phyloP scores from a whole-genome alignment of 1,139 yeast species.

The Martiniozyma asiatica region DNA sequence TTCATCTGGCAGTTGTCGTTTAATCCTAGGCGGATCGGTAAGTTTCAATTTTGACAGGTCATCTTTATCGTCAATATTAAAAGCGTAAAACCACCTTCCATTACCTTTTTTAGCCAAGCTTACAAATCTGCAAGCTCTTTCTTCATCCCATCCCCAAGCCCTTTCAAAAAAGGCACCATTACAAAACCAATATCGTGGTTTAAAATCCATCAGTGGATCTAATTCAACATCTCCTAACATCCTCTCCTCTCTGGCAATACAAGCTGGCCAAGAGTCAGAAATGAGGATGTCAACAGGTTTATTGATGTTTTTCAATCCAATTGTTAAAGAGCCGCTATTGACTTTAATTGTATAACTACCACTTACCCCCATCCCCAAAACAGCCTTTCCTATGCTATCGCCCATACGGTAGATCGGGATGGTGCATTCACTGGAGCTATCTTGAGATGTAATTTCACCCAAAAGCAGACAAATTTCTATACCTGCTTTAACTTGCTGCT shows the following conservation, averaged over 20 bases:
- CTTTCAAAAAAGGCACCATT: slow-evolving; percentile 50
- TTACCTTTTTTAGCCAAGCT: slow-evolving; percentile 49
- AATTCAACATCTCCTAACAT: slow-evolving; percentile 21
- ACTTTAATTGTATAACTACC: background rate
- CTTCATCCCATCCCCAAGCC: slow-evolving; percentile 27
- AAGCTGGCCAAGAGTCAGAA: slow-evolving; percentile 50
- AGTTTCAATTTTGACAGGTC: slow-evolving; percentile 1
- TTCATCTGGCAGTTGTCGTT: slow-evolving; percentile 7
- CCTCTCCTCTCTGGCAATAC: slow-evolving; percentile 27
- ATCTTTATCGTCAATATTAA: slow-evolving; percentile 16
- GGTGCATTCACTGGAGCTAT: background rate
- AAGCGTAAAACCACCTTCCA: slow-evolving; percentile 68
- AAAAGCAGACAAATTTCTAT: slow-evolving; percentile 1
- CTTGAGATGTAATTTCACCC: background rate
- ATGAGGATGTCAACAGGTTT: slow-evolving; percentile 39
- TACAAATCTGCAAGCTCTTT: slow-evolving; percentile 43
- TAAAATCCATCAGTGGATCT: slow-evolving; percentile 34
- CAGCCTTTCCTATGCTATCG: too few relatives aligned
- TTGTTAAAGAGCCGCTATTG: background rate
- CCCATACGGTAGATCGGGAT: slow-evolving; percentile 3
- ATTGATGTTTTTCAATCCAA: background rate
- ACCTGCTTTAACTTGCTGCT: slow-evolving; percentile 2
- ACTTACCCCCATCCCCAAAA: background rate
- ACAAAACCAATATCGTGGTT: slow-evolving; percentile 59
- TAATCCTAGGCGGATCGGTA: background rate